phyloP scores from a whole-genome alignment of 148 eudicot species.

The Rhododendron griersonianum region DNA sequence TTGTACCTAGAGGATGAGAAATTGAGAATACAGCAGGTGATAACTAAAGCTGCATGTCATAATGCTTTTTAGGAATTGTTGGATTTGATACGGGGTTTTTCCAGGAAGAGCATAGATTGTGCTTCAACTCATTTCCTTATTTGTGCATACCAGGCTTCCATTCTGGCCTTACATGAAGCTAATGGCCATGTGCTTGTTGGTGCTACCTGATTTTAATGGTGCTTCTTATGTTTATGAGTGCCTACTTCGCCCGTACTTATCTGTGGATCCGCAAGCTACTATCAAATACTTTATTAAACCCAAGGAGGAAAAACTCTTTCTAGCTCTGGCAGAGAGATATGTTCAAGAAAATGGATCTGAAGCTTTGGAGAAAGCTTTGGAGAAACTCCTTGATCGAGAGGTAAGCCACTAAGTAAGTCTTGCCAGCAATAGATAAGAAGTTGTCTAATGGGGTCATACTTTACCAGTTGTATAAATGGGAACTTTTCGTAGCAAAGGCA shows the following conservation, averaged over 20 bases:
- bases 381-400: conserved; percentile 5
- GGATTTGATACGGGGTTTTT: too few relatives aligned
- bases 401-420: neutral
- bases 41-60: too few relatives aligned
- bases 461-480: neutral
- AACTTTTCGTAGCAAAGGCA: neutral
- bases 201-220: conserved; percentile 6
- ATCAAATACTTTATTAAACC: neutral
- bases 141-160: neutral
- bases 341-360: conserved; percentile 11
- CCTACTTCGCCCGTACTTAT: neutral
- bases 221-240: conserved; percentile 1
- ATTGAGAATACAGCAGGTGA: too few relatives aligned
- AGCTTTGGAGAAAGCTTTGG: neutral
- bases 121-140: neutral
- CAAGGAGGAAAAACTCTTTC: neutral
- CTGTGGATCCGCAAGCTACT: neutral
- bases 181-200: neutral
- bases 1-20: too few relatives aligned
- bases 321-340: conserved; percentile 1
- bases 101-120: too few relatives aligned
- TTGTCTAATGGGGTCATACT: neutral
- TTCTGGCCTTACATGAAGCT: conserved; percentile 12
- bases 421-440: neutral
- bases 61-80: too few relatives aligned